Evolutionary conservation across 2,329 filamentous ascomycete species (phyloP).

Genomic region (Spiromastix sp.): DNA sequence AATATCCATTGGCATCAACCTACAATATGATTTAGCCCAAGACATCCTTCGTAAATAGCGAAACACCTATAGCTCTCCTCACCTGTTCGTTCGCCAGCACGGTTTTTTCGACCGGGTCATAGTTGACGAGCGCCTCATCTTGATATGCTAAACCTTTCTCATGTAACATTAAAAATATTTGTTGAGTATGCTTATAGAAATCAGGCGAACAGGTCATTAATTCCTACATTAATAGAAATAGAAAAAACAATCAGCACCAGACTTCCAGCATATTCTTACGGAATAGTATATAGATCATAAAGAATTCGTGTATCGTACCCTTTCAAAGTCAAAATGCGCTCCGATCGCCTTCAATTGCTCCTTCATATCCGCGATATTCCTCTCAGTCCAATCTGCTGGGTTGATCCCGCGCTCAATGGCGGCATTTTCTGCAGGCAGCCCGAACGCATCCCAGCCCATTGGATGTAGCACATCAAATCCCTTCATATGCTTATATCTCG

Average conservation of each 20-base stretch:
- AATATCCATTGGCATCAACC: constrained; percentile 74
- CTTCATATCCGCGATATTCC: constrained; percentile 80
- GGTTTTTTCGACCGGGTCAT: constrained; percentile 79
- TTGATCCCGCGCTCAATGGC: constrained; percentile 73
- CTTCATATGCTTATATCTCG: constrained; percentile 64
- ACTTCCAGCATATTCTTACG: constrained; percentile 10
- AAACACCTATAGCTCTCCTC: constrained; percentile 6
- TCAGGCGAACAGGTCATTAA: constrained; percentile 71
- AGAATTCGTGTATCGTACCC: constrained; percentile 44
- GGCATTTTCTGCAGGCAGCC: constrained; percentile 82
- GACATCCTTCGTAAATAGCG: not conserved
- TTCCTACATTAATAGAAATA: constrained; percentile 46
- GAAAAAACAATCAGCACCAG: constrained; percentile 16
- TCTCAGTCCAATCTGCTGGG: constrained; percentile 66
- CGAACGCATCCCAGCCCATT: constrained; percentile 95
- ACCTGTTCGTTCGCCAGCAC: constrained; percentile 82
- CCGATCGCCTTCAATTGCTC: constrained; percentile 69
- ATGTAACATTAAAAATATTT: constrained; percentile 68
- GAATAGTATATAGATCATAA: not conserved
- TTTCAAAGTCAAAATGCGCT: constrained; percentile 71
- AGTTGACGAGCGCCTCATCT: constrained; percentile 75
- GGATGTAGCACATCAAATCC: constrained; percentile 69
- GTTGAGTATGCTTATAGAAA: constrained; percentile 86
- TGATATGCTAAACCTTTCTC: constrained; percentile 71
- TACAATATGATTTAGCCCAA: constrained; percentile 11